These are phyloP conservation scores for Geoglossum cookeanum DNA, from an alignment of 2,329 filamentous ascomycete genomes.

Conservation along the genomic window DNA sequence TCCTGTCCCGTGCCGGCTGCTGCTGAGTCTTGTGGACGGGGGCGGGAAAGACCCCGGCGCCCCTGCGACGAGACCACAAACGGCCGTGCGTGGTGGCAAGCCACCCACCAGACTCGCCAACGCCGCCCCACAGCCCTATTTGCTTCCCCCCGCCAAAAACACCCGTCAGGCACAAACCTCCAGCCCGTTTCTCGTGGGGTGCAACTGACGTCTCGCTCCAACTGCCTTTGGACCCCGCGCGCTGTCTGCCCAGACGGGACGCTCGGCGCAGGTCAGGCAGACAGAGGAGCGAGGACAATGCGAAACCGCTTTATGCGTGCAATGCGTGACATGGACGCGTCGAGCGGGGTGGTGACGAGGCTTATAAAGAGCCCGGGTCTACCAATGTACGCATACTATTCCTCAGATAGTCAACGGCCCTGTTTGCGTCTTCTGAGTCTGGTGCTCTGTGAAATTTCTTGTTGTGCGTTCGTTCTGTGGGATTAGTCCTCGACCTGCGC, in stretches of 20 bases:
- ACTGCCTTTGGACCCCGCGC: neutral
- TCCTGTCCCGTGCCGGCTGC: neutral
- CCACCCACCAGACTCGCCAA: neutral
- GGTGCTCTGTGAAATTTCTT: neutral
- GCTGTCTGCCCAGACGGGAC: neutral
- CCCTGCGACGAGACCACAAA: neutral
- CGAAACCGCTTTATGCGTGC: conserved; percentile 3
- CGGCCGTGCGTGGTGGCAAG: neutral
- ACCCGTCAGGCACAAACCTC: neutral
- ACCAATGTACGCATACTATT: neutral
- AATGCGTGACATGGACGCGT: neutral
- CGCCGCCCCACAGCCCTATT: neutral
- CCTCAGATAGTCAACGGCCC: neutral
- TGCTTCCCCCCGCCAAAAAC: neutral
- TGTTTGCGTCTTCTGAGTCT: neutral
- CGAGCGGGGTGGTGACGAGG: neutral
- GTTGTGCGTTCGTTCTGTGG: neutral
- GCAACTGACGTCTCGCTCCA: neutral
- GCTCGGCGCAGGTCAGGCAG: neutral
- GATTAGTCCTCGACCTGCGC: too few species aligned
- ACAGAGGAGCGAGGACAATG: neutral
- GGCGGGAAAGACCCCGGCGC: neutral
- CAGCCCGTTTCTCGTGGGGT: neutral
- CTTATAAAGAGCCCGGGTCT: neutral
- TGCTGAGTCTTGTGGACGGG: neutral